These are phyloP conservation scores for Fusarium sambucinum DNA, from an alignment of 2,329 filamentous ascomycete genomes.

Conservation along the genomic window DNA sequence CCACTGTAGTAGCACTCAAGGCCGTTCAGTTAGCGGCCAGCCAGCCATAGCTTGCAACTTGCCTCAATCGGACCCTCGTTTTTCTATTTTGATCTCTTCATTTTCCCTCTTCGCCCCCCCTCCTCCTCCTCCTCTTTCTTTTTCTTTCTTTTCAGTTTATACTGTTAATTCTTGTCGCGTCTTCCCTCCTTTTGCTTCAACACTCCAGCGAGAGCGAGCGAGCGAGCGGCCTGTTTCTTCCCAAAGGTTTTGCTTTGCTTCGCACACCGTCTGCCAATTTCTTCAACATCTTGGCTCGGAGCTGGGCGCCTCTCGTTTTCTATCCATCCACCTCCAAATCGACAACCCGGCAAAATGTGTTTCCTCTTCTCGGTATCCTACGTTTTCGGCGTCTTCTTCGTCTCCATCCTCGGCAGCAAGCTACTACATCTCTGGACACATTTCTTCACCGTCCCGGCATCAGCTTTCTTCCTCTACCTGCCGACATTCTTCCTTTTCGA, in stretches of 20 bases:
- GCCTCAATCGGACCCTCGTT: background rate
- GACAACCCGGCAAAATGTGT: constrained; percentile 33
- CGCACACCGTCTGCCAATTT: constrained; percentile 11
- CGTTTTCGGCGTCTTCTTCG: constrained; percentile 48
- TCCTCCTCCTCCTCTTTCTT: background rate
- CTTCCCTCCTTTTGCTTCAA: constrained; percentile 15
- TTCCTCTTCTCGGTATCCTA: constrained; percentile 45
- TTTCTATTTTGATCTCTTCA: constrained; percentile 16
- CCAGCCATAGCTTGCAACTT: background rate
- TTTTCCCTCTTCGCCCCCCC: background rate
- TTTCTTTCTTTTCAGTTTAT: background rate
- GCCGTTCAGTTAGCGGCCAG: background rate
- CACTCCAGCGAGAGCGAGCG: constrained; percentile 17
- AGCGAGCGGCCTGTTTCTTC: constrained; percentile 3
- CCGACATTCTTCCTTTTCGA: constrained; percentile 51
- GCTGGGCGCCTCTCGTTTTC: constrained; percentile 1
- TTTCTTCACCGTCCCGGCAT: constrained; percentile 44
- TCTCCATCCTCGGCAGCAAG: constrained; percentile 49
- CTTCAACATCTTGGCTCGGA: constrained; percentile 20
- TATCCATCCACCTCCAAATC: background rate
- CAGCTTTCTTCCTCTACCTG: constrained; percentile 49
- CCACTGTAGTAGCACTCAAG: background rate
- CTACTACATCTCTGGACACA: constrained; percentile 48
- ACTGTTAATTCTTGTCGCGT: constrained; percentile 13
- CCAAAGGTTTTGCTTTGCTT: constrained; percentile 2